Evolutionary conservation across 257 asterid genomes (phyloP).

Genomic region (Capsicum pubescens): DNA sequence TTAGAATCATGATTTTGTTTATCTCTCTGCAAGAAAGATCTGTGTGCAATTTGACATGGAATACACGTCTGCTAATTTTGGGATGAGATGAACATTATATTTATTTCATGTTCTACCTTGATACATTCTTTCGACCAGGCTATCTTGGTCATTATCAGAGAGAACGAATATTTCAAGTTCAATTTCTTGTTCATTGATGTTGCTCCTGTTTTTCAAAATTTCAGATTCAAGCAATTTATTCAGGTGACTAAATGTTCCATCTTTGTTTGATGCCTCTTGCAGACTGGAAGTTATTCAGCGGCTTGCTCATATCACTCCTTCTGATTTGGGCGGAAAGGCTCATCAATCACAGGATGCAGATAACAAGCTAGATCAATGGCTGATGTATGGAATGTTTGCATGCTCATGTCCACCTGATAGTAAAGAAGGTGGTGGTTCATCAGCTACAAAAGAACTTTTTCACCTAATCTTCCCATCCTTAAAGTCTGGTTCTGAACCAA

Average conservation of each 20-base stretch:
- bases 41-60: not conserved
- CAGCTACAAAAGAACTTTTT: conserved; percentile 86
- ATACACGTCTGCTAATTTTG: not conserved
- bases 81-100: conserved; percentile 25
- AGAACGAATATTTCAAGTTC: conserved; percentile 21
- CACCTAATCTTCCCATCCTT: conserved; percentile 94
- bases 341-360: conserved; percentile 94
- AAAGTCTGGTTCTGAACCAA: conserved; percentile 90
- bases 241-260: conserved; percentile 11
- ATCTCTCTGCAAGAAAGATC: conserved; percentile 13
- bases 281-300: conserved; percentile 96
- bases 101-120: conserved; percentile 1
- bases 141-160: not conserved
- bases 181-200: conserved; percentile 20
- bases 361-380: conserved; percentile 97
- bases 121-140: not conserved
- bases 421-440: conserved; percentile 88
- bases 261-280: conserved; percentile 42
- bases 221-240: conserved; percentile 19
- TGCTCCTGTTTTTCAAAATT: conserved; percentile 19
- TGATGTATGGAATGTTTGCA: conserved; percentile 97
- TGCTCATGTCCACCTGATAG: conserved; percentile 89
- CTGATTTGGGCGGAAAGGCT: conserved; percentile 98
- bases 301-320: conserved; percentile 88
- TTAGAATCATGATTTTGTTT: not conserved